Conservation (phyloP, 1,284 basidiomycete species). For the Trichosporon faecale region DNA sequence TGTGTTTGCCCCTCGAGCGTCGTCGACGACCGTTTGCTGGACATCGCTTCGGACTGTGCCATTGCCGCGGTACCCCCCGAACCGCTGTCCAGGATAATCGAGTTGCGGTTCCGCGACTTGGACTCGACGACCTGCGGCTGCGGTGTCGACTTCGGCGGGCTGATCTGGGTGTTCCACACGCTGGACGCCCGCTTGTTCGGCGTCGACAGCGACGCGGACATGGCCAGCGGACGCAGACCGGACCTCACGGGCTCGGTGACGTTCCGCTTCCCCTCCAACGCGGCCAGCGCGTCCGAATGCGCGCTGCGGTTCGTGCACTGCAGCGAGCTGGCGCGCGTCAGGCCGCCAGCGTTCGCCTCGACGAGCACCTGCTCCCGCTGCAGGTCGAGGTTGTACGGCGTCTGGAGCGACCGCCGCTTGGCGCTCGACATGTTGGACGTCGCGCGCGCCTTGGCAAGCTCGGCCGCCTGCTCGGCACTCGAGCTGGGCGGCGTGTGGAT, state of each 20-base stretch:
- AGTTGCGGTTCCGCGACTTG: conserved; percentile 2
- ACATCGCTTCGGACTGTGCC: not conserved
- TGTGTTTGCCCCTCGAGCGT: not conserved
- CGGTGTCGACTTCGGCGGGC: not conserved
- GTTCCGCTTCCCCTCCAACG: not conserved
- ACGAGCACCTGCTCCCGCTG: conserved; percentile 13
- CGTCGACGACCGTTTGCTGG: conserved; percentile 13
- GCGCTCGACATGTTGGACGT: conserved; percentile 22
- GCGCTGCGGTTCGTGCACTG: conserved; percentile 5
- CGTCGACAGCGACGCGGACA: not conserved
- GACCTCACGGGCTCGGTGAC: conserved; percentile 8
- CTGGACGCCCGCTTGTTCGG: not conserved
- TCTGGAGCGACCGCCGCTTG: conserved; percentile 23
- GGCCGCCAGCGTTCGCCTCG: conserved; percentile 12
- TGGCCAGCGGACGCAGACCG: conserved; percentile 9
- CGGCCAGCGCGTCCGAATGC: not conserved
- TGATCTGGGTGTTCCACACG: not conserved
- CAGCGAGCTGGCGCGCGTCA: conserved; percentile 19
- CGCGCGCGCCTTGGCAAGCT: conserved; percentile 21
- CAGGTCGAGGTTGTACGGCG: conserved; percentile 11
- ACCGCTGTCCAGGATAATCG: not conserved
- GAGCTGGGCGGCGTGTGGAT: conserved; percentile 19
- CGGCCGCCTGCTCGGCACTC: conserved; percentile 19
- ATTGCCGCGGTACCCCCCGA: not conserved
- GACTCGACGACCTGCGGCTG: not conserved